These are phyloP conservation scores for Paecilomyces sp. DNA, from an alignment of 2,329 filamentous ascomycete species.

Conservation along the genomic window DNA sequence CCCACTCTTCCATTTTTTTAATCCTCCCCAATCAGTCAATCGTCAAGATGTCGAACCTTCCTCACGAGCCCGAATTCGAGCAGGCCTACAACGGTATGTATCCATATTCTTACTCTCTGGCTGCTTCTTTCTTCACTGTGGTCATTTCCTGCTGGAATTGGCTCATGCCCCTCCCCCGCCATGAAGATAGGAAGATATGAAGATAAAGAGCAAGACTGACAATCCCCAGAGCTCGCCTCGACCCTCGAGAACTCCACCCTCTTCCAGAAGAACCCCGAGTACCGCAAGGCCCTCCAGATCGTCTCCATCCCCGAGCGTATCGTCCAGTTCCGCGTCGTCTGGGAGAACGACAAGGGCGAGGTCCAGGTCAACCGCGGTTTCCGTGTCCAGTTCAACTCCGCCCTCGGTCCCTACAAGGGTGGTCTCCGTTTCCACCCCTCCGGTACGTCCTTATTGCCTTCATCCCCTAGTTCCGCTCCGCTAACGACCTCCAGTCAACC, in stretches of 20 bases:
- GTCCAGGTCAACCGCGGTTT: constrained; percentile 90
- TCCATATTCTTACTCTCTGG: background rate
- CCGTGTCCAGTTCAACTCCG: constrained; percentile 98
- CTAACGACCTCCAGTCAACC: constrained; percentile 36
- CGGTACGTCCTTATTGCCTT: constrained; percentile 24
- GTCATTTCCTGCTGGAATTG: too few species aligned
- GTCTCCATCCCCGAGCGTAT: constrained; percentile 88
- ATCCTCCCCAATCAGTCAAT: background rate
- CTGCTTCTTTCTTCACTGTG: background rate
- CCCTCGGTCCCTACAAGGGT: constrained; percentile 95
- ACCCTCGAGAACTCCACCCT: constrained; percentile 91
- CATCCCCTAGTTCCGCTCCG: background rate
- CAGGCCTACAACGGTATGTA: constrained; percentile 87
- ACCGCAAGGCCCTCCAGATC: constrained; percentile 81
- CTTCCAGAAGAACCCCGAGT: constrained; percentile 91
- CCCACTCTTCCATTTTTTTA: background rate
- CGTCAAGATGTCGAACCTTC: constrained; percentile 69
- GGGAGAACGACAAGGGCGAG: constrained; percentile 88
- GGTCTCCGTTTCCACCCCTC: constrained; percentile 91
- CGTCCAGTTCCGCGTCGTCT: constrained; percentile 94
- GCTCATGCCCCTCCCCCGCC: background rate
- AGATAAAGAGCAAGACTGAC: background rate
- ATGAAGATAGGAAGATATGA: background rate
- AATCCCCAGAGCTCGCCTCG: constrained; percentile 72
- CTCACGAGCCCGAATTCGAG: constrained; percentile 92